phyloP scores from a whole-genome alignment of 2,329 filamentous ascomycete species.

The Nigrograna mackinnonii region DNA sequence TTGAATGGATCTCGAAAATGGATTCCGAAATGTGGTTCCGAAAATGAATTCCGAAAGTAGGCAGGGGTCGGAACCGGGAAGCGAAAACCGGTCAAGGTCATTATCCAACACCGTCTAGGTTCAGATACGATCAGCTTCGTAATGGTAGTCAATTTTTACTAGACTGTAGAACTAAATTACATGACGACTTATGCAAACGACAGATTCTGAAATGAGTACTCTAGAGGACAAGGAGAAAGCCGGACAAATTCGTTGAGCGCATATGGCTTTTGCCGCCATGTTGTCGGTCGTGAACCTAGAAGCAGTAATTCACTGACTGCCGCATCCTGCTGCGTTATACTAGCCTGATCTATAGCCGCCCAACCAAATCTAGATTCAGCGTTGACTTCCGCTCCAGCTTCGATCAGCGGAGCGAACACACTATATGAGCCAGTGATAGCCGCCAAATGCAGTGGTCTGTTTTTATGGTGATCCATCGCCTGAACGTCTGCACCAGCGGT shows the following conservation, averaged over 20 bases:
- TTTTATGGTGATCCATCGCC: constrained; percentile 1
- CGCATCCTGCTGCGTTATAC: background rate
- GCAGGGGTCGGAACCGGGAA: no score
- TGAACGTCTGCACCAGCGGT: background rate
- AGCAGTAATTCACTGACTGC: constrained; percentile 1
- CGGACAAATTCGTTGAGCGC: constrained; percentile 3
- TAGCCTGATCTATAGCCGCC: constrained; percentile 4
- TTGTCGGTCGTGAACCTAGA: background rate
- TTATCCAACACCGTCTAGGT: no score
- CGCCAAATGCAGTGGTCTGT: constrained; percentile 1
- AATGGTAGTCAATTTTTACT: no score
- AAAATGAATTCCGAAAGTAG: no score
- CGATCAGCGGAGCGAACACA: background rate
- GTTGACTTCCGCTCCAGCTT: constrained; percentile 1
- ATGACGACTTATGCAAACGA: background rate
- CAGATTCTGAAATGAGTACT: constrained; percentile 1
- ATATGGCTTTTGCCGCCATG: background rate
- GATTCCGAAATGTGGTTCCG: no score
- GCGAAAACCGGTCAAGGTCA: no score
- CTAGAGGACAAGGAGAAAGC: constrained; percentile 2
- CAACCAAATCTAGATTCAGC: constrained; percentile 2
- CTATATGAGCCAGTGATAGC: background rate
- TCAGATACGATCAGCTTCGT: no score
- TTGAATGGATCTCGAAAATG: no score
- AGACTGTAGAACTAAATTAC: no score